These are phyloP conservation scores for Didymella pomorum DNA, from an alignment of 2,329 filamentous ascomycete species.

Conservation along the genomic window DNA sequence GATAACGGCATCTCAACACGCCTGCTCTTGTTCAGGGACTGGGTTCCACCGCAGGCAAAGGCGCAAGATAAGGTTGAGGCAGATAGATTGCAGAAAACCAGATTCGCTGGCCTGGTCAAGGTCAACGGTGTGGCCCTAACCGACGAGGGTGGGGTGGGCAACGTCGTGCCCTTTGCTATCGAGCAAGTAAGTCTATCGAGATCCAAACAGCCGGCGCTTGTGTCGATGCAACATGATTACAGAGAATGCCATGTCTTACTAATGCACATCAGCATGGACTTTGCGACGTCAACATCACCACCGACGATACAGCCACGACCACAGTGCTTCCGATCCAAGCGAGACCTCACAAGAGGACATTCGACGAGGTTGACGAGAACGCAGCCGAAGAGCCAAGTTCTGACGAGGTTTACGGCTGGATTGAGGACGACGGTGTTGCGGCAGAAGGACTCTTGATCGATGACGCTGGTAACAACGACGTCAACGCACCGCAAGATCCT, in stretches of 20 bases:
- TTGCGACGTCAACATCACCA: slow-evolving; percentile 41
- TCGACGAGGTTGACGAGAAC: slow-evolving; percentile 65
- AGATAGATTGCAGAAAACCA: slow-evolving; percentile 43
- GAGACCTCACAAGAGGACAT: slow-evolving; percentile 65
- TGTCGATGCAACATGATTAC: not conserved
- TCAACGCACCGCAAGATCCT: slow-evolving; percentile 25
- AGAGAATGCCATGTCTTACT: slow-evolving; percentile 20
- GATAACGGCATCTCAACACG: slow-evolving; percentile 78
- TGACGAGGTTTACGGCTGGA: slow-evolving; percentile 78
- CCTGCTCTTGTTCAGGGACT: slow-evolving; percentile 82
- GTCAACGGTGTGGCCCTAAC: slow-evolving; percentile 51
- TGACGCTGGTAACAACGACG: slow-evolving; percentile 30
- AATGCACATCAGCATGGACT: slow-evolving; percentile 43
- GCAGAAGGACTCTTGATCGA: slow-evolving; percentile 52
- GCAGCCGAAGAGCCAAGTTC: slow-evolving; percentile 67
- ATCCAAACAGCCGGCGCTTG: slow-evolving; percentile 19
- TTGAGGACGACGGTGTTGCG: slow-evolving; percentile 65
- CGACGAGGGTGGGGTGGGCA: slow-evolving; percentile 54
- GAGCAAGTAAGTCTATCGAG: slow-evolving; percentile 55
- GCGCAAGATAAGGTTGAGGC: slow-evolving; percentile 34
- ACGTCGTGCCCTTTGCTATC: slow-evolving; percentile 60
- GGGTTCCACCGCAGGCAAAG: slow-evolving; percentile 45
- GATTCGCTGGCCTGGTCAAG: slow-evolving; percentile 57
- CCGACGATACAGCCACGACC: slow-evolving; percentile 42
- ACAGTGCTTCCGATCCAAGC: slow-evolving; percentile 29